Base-by-base conservation (phyloP, 495 filamentous ascomycete genomes). In the Elasticomyces elasticus region DNA sequence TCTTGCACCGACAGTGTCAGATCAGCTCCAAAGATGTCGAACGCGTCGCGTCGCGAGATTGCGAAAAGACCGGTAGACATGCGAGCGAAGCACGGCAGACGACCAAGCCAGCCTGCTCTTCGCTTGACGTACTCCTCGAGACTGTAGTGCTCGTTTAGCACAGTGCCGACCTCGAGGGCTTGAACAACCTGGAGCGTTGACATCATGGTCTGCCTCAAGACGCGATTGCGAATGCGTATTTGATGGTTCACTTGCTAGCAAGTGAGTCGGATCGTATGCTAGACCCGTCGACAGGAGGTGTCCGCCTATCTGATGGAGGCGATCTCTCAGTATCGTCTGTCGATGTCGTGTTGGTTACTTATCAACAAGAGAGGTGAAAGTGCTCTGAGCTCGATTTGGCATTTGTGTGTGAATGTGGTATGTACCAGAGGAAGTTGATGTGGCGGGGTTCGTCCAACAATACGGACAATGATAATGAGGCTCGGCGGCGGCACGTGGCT, bases 111-210 rank as follows among this genome's bases (percentile, higher is more conserved):
- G 10, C 20, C 7, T 9, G n/a, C 58, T 13, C 54, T 53, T 9
- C 58, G 54, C 2, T 41, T 15, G 19, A 54, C 37, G 35, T 61
- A 61, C n/a, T 53, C 53, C 11, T 48, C 30, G 15, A 26, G 2
- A 22, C 1, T 56, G 48, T 56, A 61, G 43, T 49, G 42, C 9
- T 61, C 58, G 53, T 52, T 56, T 47, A 61, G 19, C 11, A 57
- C 28, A 5, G 23, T 35, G 24, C 51, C 51, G 13, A 15, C 24
- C 24, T 54, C 56, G 12, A 33, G 25, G 11, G 23, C 30, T 17
- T 1, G 13, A 25, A 46, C 38, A n/a, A 15, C 30, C 4, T 28
- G 9, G 20, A 47, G 11, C 13, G 13, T 45, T 9, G 19, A 12
- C 4, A 9, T 24, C 11, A 15, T 23, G 15, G 2, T 37, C 17